phyloP scores from a whole-genome alignment of 108 stramenopile genomes.

The Skeletonema grethae region DNA sequence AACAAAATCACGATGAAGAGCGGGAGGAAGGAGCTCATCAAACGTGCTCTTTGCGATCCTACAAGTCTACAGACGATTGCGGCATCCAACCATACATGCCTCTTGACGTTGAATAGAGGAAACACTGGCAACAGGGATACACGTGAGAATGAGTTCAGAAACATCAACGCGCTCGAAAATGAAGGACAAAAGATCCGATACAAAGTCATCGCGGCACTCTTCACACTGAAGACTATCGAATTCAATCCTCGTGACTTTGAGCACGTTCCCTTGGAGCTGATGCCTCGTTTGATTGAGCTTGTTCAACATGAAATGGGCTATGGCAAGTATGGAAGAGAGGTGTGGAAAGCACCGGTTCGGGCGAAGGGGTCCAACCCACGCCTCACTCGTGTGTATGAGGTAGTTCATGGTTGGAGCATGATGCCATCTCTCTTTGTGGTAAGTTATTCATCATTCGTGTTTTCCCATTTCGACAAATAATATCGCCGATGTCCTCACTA shows the following conservation, averaged over 20 bases:
- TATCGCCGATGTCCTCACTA: not conserved
- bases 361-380: not conserved
- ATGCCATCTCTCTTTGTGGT: not conserved
- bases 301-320: not conserved
- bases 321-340: not conserved
- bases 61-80: not conserved
- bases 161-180: conserved; percentile 9
- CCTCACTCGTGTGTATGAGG: not conserved
- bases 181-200: conserved; percentile 5
- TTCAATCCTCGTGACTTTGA: not conserved
- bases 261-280: conserved; percentile 4
- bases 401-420: conserved; percentile 1
- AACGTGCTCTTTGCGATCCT: not conserved
- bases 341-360: not conserved
- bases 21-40: conserved; percentile 1
- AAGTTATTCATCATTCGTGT: not conserved
- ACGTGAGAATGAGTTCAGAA: not conserved
- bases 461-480: no score
- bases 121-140: not conserved
- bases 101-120: not conserved
- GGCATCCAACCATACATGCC: conserved; percentile 3
- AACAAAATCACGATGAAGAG: not conserved
- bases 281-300: conserved; percentile 10
- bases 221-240: conserved; percentile 4
- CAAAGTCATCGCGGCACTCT: not conserved